Conservation (phyloP, 2,329 filamentous ascomycete species). For the Macrophomina pseudophaseolina region DNA sequence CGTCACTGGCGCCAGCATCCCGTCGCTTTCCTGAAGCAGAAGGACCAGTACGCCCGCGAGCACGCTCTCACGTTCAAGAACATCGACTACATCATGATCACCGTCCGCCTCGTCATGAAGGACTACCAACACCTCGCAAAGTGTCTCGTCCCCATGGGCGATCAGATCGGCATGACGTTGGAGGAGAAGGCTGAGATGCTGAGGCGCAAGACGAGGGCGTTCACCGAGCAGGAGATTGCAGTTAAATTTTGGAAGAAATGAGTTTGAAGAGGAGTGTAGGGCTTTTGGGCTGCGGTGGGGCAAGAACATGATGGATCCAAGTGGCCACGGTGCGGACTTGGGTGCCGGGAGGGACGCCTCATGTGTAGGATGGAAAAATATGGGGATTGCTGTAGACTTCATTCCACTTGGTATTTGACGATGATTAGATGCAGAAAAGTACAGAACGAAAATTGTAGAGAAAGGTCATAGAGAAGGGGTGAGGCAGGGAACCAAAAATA, state of each 20-base stretch:
- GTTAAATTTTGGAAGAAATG: conserved; percentile 56
- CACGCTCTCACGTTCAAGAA: conserved; percentile 78
- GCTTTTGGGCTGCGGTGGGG: too few relatives aligned
- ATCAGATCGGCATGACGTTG: conserved; percentile 69
- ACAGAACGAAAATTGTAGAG: too few relatives aligned
- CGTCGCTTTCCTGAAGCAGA: conserved; percentile 71
- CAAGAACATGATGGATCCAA: too few relatives aligned
- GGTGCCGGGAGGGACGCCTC: too few relatives aligned
- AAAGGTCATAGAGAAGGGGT: too few relatives aligned
- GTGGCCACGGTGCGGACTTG: too few relatives aligned
- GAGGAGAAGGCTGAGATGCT: conserved; percentile 69
- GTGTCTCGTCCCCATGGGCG: conserved; percentile 75
- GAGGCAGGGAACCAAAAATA: too few relatives aligned
- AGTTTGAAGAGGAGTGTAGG: background rate
- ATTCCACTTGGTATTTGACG: too few relatives aligned
- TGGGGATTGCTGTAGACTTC: too few relatives aligned
- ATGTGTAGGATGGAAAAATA: too few relatives aligned
- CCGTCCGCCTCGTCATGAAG: conserved; percentile 69
- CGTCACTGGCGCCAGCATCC: conserved; percentile 85
- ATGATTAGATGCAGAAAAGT: too few relatives aligned
- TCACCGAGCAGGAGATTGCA: conserved; percentile 68
- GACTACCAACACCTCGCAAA: conserved; percentile 73
- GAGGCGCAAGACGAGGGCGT: conserved; percentile 66
- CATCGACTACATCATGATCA: conserved; percentile 81
- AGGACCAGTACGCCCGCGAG: conserved; percentile 68